These are phyloP conservation scores for Trichophyton verrucosum DNA, from an alignment of 2,329 filamentous ascomycete species.

Conservation along the genomic window DNA sequence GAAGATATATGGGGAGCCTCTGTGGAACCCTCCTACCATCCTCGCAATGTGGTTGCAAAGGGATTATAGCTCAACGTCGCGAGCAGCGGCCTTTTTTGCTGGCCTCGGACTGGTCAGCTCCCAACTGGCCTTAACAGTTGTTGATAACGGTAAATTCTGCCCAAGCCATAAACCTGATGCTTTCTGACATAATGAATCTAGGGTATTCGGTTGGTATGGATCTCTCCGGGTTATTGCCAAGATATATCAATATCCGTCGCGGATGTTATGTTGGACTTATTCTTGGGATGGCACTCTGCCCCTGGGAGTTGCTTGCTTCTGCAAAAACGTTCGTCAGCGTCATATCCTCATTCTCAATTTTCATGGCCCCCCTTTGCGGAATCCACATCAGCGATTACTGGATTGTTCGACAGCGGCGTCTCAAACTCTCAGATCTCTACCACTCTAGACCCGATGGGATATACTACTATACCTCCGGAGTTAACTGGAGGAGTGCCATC, in stretches of 20 bases:
- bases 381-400: constrained; percentile 24
- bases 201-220: constrained; percentile 42
- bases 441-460: constrained; percentile 23
- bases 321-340: constrained; percentile 39
- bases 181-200: neutral
- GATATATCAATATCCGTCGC: constrained; percentile 45
- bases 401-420: constrained; percentile 25
- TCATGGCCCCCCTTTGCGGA: constrained; percentile 33
- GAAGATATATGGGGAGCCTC: constrained; percentile 25
- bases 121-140: constrained; percentile 34
- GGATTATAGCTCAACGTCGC: constrained; percentile 21
- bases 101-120: constrained; percentile 34
- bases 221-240: constrained; percentile 40
- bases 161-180: neutral
- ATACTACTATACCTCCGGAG: constrained; percentile 33
- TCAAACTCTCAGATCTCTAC: constrained; percentile 37
- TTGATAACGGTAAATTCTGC: constrained; percentile 24
- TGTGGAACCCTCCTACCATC: constrained; percentile 36
- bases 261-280: constrained; percentile 35
- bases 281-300: constrained; percentile 21
- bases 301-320: constrained; percentile 40
- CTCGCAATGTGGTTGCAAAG: constrained; percentile 28
- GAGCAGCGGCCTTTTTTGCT: constrained; percentile 38
- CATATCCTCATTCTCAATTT: constrained; percentile 35
- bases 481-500: constrained; percentile 35